Evolutionary conservation across 805 yeast genomes (phyloP).

Genomic region (Candida schatavii): DNA sequence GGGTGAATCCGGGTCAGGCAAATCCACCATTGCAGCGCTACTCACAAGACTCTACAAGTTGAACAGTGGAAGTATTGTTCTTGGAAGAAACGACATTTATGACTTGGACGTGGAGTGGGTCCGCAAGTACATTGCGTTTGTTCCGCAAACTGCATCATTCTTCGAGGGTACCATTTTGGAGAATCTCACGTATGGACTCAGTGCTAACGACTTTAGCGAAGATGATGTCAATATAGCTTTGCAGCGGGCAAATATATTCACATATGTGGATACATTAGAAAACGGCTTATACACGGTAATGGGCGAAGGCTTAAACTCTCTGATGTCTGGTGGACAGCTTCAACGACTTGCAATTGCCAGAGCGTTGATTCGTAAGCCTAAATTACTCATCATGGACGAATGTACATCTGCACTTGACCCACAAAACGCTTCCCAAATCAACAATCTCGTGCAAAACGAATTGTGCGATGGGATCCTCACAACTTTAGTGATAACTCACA

Average conservation of each 20-base stretch:
- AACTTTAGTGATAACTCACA: conserved; percentile 71
- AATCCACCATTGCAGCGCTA: conserved; percentile 68
- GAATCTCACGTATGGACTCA: conserved; percentile 64
- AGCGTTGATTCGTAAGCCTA: conserved; percentile 68
- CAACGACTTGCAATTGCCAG: conserved; percentile 85
- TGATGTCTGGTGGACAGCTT: conserved; percentile 86
- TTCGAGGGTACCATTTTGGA: conserved; percentile 73
- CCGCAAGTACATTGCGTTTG: conserved; percentile 59
- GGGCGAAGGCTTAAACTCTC: conserved; percentile 40
- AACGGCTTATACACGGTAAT: conserved; percentile 59
- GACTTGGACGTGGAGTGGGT: conserved; percentile 45
- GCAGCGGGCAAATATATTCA: conserved; percentile 47
- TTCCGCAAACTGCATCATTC: conserved; percentile 70
- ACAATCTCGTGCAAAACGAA: conserved; percentile 41
- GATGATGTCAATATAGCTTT: conserved; percentile 31
- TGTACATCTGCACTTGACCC: conserved; percentile 86
- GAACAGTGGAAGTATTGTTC: conserved; percentile 33
- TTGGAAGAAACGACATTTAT: conserved; percentile 49
- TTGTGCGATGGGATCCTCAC: conserved; percentile 31
- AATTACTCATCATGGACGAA: conserved; percentile 75
- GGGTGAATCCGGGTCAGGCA: conserved; percentile 92
- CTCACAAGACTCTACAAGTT: conserved; percentile 52
- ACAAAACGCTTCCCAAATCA: conserved; percentile 50
- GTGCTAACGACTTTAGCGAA: conserved; percentile 10
- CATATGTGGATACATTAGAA: conserved; percentile 54